Evolutionary conservation across 192 early-diverging fungal species (phyloP).

Genomic region (Funneliformis geosporum): DNA sequence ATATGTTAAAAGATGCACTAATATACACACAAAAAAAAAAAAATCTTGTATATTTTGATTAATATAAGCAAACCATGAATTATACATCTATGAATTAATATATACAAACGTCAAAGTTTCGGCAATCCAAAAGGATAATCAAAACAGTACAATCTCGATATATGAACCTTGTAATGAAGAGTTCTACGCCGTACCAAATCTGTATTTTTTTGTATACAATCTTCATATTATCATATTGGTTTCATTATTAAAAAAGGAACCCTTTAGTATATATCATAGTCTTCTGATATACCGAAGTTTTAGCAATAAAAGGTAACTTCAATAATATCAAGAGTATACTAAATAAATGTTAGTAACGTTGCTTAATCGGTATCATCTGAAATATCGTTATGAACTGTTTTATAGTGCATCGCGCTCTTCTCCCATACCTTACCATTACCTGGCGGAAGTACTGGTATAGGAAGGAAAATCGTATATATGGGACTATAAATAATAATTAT

Average conservation of each 20-base stretch:
- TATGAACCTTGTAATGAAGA: too few relatives aligned
- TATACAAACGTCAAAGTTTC: neutral
- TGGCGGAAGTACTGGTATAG: constrained; percentile 52
- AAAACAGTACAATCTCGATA: too few relatives aligned
- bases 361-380: constrained; percentile 19
- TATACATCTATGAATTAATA: neutral
- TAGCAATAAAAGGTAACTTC: too few relatives aligned
- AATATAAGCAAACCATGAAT: neutral
- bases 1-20: neutral
- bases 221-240: too few relatives aligned
- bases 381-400: constrained; percentile 10
- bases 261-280: too few relatives aligned
- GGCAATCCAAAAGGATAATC: neutral
- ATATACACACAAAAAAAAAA: neutral
- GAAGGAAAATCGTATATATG: constrained; percentile 54
- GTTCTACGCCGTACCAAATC: too few relatives aligned
- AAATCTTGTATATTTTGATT: neutral
- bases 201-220: too few relatives aligned
- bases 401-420: constrained; percentile 34
- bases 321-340: neutral
- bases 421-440: constrained; percentile 49
- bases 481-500: constrained; percentile 35
- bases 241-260: too few relatives aligned
- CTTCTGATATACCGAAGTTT: too few relatives aligned
- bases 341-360: neutral